Evolutionary conservation across 2,329 filamentous ascomycete genomes (phyloP).

Genomic region (Hirsutella minnesotensis): DNA sequence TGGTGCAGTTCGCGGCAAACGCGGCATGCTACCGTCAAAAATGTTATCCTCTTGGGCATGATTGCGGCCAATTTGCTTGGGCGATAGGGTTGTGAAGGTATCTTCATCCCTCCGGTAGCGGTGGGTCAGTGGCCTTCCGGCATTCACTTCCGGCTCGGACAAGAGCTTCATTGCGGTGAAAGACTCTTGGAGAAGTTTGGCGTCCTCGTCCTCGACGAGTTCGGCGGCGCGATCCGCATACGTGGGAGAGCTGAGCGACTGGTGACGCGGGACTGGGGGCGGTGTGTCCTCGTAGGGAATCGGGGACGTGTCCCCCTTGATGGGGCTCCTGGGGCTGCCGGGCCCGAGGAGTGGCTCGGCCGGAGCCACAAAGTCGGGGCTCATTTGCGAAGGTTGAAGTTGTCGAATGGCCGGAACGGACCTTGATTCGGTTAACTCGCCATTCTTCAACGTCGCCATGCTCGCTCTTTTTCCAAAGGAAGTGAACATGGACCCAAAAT

Average conservation of each 20-base stretch:
- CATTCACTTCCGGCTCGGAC: conserved; percentile 11
- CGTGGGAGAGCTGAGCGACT: conserved; percentile 15
- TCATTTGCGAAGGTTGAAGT: conserved; percentile 30
- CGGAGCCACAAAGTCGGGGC: conserved; percentile 31
- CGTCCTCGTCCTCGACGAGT: conserved; percentile 39
- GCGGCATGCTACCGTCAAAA: conserved; percentile 35
- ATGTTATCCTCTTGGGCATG: conserved; percentile 34
- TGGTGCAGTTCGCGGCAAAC: conserved; percentile 23
- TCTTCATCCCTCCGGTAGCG: conserved; percentile 30
- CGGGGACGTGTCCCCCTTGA: conserved; percentile 21
- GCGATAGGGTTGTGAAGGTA: conserved; percentile 19
- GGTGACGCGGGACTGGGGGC: conserved; percentile 24
- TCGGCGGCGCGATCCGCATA: conserved; percentile 23
- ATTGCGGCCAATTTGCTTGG: conserved; percentile 19
- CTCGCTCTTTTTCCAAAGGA: conserved; percentile 44
- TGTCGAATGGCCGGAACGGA: conserved; percentile 34
- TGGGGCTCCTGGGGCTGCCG: conserved; percentile 30
- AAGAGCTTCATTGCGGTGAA: conserved; percentile 37
- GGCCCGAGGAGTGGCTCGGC: conserved; percentile 35
- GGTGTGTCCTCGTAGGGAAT: conserved; percentile 1
- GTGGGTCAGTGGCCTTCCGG: conserved; percentile 7
- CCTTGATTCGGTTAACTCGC: conserved; percentile 25
- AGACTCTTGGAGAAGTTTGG: conserved; percentile 39
- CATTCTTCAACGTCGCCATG: conserved; percentile 33
- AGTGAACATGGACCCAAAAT: conserved; percentile 44